phyloP scores from a whole-genome alignment of 202 grass and related monocot genomes.

The Digitaria exilis region DNA sequence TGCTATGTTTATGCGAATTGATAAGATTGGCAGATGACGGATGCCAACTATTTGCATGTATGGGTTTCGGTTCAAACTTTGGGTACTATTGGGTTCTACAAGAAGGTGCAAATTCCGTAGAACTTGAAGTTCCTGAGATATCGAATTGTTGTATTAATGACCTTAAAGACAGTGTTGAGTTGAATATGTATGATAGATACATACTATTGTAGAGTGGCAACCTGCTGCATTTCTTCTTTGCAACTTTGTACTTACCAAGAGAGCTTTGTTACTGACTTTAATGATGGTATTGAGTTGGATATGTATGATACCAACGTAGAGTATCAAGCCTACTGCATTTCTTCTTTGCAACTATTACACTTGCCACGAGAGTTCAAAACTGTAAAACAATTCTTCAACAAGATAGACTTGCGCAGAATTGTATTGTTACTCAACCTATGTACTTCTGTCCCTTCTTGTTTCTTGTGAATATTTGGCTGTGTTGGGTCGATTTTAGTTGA shows the following conservation, averaged over 20 bases:
- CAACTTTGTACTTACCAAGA: background rate
- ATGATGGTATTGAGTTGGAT: slow-evolving; percentile 4
- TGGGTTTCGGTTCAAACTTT: background rate
- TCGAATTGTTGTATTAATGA: background rate
- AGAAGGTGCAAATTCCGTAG: background rate
- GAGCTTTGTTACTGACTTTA: background rate
- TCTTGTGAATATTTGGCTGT: slow-evolving; percentile 13
- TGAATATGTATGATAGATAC: background rate
- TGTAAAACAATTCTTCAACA: background rate
- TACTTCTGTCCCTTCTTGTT: background rate
- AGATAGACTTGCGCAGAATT: background rate
- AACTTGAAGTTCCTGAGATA: background rate
- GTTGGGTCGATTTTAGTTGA: background rate
- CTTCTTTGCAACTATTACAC: background rate
- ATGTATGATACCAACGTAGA: background rate
- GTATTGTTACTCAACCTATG: background rate
- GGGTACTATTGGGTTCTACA: slow-evolving; percentile 2
- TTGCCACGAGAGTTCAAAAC: background rate
- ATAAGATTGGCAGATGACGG: background rate
- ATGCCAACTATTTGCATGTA: background rate
- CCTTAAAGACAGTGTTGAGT: background rate
- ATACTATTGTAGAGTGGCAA: background rate
- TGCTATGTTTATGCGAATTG: background rate
- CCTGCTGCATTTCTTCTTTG: background rate
- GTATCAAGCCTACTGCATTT: background rate